Evolutionary conservation across 2,329 filamentous ascomycete genomes (phyloP), one percentile per base, ranked within the genome.

Genomic region (Coniella lustricola): DNA sequence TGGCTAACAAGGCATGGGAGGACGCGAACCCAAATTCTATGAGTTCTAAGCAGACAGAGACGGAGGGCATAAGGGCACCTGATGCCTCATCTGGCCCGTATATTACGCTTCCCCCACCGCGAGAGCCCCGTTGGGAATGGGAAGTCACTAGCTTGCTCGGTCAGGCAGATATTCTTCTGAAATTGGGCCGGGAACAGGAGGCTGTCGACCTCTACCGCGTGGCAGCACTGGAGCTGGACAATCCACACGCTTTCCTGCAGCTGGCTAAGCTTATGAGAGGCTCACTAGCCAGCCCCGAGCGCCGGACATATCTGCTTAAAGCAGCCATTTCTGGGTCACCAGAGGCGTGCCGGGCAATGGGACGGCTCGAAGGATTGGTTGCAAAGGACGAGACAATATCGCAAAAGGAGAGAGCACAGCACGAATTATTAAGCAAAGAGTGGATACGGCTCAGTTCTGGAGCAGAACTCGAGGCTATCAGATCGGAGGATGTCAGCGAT

Each of bases 101-200:
- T 0, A 31, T 41, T 7, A 34, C 2, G 14, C 43, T 46, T 8
- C 32, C 38, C 4, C 10, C 31, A 22, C 22, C 38, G 12, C 46
- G 56, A 5, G 16, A 38, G 20, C 54, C 56, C n/a, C 54, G 51
- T 32, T 71, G 68, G 67, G 59, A 62, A 34, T 68, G 63, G 62
- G 64, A 67, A 48, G 51, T 49, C 10, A 53, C 49, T 31, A 67
- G 64, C 54, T 55, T 63, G 14, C 53, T 62, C 29, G 56, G 48
- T 20, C 60, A 63, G 13, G 65, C 62, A 14, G 40, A 48, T 17
- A 58, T 66, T 38, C 56, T 63, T 18, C 14, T 37, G 14, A 40
- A 35, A 3, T 18, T n/a, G 17, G 50, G 50, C 9, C 52, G 53
- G 18, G 49, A 46, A 16, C 48, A 52, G 12, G 57, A 61, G 16